These are phyloP conservation scores for Tulasnella sp. DNA, from an alignment of 768 basidiomycete species.

Conservation along the genomic window DNA sequence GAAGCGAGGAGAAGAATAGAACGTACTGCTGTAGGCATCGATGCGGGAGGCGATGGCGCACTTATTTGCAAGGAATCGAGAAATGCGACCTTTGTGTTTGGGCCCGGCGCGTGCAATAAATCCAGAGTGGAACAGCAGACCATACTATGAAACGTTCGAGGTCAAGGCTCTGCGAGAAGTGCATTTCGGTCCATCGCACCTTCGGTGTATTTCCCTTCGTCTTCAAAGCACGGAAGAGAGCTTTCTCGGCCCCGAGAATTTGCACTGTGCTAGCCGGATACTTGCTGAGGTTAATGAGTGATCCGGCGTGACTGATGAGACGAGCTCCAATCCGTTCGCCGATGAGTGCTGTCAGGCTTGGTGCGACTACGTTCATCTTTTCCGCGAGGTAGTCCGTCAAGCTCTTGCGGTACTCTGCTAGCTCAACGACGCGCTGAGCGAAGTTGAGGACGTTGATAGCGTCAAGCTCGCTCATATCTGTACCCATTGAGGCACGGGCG, in stretches of 20 bases:
- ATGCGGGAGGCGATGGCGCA: conserved; percentile 95
- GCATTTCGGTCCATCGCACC: conserved; percentile 30
- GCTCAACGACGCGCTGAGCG: conserved; percentile 77
- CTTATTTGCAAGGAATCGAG: conserved; percentile 98
- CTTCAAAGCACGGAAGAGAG: conserved; percentile 92
- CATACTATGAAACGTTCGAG: conserved; percentile 51
- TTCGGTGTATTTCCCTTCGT: conserved; percentile 99
- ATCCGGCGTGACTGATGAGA: conserved; percentile 91
- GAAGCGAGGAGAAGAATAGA: not conserved
- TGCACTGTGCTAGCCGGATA: conserved; percentile 98
- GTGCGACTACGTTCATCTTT: conserved; percentile 97
- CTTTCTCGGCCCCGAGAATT: conserved; percentile 96
- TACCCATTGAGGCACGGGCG: conserved; percentile 88
- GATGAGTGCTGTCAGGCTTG: conserved; percentile 79
- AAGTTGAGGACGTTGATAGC: conserved; percentile 93
- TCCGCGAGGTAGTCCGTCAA: conserved; percentile 78
- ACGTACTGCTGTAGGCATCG: conserved; percentile 80
- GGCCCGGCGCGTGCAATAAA: conserved; percentile 93
- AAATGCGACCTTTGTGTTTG: conserved; percentile 95
- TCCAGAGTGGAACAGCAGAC: conserved; percentile 91
- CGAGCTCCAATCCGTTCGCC: conserved; percentile 89
- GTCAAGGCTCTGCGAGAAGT: conserved; percentile 2
- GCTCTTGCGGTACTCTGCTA: conserved; percentile 88
- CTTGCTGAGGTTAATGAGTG: conserved; percentile 92
- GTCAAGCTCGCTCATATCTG: conserved; percentile 81